These are phyloP conservation scores for Zygotorulaspora mrakii DNA, from an alignment of 1,139 yeast genomes.

Conservation along the genomic window DNA sequence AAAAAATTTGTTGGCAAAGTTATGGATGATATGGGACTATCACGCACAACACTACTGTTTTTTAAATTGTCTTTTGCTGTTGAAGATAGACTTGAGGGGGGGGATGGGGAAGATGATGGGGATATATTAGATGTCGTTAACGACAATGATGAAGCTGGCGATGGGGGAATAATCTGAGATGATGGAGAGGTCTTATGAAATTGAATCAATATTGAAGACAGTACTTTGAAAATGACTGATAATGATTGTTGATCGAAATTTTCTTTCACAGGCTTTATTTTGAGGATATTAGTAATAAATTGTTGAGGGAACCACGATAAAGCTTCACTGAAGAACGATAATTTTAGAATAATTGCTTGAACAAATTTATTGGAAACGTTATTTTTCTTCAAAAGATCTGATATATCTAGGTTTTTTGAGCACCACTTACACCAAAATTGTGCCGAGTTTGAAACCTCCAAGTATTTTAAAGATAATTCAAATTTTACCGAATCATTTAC, in stretches of 20 bases:
- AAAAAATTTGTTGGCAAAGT: conserved; percentile 19
- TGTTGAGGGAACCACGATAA: conserved; percentile 20
- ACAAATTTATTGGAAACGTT: conserved; percentile 23
- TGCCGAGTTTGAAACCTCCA: conserved; percentile 22
- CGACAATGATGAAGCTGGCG: conserved; percentile 8
- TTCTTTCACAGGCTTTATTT: conserved; percentile 6
- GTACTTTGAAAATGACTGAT: conserved; percentile 28
- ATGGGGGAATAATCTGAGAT: conserved; percentile 6
- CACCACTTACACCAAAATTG: conserved; percentile 34
- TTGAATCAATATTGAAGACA: conserved; percentile 22
- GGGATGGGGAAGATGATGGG: conserved; percentile 16
- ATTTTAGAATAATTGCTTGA: conserved; percentile 28
- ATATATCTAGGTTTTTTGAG: conserved; percentile 17
- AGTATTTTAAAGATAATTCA: conserved; percentile 22
- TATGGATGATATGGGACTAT: conserved; percentile 8
- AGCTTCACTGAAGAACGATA: conserved; percentile 15
- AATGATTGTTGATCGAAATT: conserved; percentile 16
- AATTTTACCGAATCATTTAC: conserved; percentile 20
- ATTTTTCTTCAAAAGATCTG: conserved; percentile 13
- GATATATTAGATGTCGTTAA: conserved; percentile 4
- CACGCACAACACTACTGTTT: conserved; percentile 2
- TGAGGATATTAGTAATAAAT: conserved; percentile 11
- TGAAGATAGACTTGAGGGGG: conserved; percentile 7
- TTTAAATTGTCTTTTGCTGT: conserved; percentile 3
- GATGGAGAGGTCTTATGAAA: conserved; percentile 12